A percentile compares a stretch with the other conserved stretches of the same genome.
Evolutionary conservation across 1,139 yeast species (phyloP).

Genomic region (Yamadazyma membranifaciens): DNA sequence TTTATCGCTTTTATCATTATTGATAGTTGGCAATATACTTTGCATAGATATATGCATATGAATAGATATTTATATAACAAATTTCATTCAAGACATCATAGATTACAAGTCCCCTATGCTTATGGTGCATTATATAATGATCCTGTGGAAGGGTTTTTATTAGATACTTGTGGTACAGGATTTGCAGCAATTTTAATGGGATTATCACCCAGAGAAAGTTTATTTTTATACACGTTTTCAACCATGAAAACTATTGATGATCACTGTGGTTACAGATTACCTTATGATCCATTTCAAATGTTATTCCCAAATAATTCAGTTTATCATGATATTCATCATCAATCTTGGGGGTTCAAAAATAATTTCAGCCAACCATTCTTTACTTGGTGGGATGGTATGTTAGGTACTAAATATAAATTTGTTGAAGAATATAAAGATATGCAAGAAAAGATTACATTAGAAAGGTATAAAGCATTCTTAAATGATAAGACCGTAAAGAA

Average conservation of each 20-base stretch:
- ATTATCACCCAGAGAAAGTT: slow-evolving; percentile 73
- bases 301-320: slow-evolving; percentile 93
- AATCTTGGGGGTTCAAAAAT: slow-evolving; percentile 89
- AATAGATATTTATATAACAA: slow-evolving; percentile 72
- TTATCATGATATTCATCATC: slow-evolving; percentile 97
- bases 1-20: slow-evolving; percentile 66
- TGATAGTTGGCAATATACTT: slow-evolving; percentile 93
- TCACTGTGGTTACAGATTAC: slow-evolving; percentile 94
- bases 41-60: slow-evolving; percentile 86
- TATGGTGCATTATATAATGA: slow-evolving; percentile 95
- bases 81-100: slow-evolving; percentile 92
- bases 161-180: slow-evolving; percentile 93
- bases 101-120: slow-evolving; percentile 93
- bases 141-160: slow-evolving; percentile 86
- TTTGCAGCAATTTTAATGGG: slow-evolving; percentile 64
- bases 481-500: slow-evolving; percentile 19
- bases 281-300: slow-evolving; percentile 84
- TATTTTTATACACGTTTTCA: slow-evolving; percentile 76
- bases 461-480: slow-evolving; percentile 61
- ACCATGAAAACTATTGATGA: slow-evolving; percentile 97
- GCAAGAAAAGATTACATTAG: slow-evolving; percentile 59
- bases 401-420: slow-evolving; percentile 71
- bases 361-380: slow-evolving; percentile 97
- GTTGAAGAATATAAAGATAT: slow-evolving; percentile 56
- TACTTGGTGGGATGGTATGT: slow-evolving; percentile 81